Base-by-base conservation (phyloP, 2,329 filamentous ascomycete species). In the Aspergillus tamarii region DNA sequence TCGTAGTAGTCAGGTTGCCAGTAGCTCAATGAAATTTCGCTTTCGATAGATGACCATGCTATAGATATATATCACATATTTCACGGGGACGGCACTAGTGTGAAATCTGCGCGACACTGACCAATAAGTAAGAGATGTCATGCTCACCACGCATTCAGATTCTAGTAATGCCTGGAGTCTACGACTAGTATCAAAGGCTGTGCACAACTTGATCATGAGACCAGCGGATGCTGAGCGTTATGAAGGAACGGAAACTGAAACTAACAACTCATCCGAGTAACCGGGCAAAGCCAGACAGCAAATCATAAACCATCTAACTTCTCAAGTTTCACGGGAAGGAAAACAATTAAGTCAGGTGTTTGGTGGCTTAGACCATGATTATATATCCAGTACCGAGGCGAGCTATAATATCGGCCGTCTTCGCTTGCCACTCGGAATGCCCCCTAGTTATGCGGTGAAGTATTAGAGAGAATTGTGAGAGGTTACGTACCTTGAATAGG, bases 341-440 rank as follows among this genome's bases (percentile, higher is more conserved):
- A 14, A 41, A 19, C 39, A n/a, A 41, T 52, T 8, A 30, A 14
- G 43, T 46, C 23, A 28, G 21, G 11, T 34, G 30, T 23, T 54
- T 19, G 21, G 52, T 54, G 52, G 52, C 52, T 54, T 54, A 54
- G 52, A 54, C 52, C 2, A 2, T 54, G 32, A 54, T n/a, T 54
- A 36, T 34, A 54, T 10, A n/a, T 16, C 9, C 28, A n/a, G 30
- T 7, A 54, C 52, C 30, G 30, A 54, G 52, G 52, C 30, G 30
- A 53, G 8, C 28, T 36, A 19, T 11, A 19, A 52, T n/a, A 16
- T 36, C 34, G 34, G 34, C 32, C 19, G 12, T 36, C 10, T 26
- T 54, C 19, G 32, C 52, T 55, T 26, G 52, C 52, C 52, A 41
- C 32, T 39, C 52, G 52, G 32, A 36, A 16, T 36, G 16, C 6